Conservation (phyloP, 352 stramenopile genomes). For the Pythium oligandrum region DNA sequence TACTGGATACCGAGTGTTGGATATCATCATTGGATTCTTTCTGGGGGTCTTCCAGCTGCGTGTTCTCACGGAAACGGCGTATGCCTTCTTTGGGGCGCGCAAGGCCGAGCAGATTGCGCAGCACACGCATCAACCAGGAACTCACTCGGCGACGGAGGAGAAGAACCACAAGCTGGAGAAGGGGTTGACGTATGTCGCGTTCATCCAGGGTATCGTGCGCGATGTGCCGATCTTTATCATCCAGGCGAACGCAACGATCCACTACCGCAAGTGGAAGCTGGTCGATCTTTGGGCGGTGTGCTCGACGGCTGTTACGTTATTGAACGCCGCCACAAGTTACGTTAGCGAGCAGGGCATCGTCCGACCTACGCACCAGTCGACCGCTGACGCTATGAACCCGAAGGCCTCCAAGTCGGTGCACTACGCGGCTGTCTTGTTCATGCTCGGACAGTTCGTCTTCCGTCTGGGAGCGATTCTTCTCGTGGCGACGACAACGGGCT, state of each 20-base stretch:
- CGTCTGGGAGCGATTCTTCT: slow-evolving; percentile 54
- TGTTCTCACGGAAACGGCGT: slow-evolving; percentile 54
- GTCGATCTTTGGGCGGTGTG: slow-evolving; percentile 56
- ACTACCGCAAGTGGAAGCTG: slow-evolving; percentile 75
- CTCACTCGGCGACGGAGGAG: slow-evolving; percentile 7
- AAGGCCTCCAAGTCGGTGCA: background rate
- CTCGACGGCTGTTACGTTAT: slow-evolving; percentile 44
- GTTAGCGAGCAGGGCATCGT: slow-evolving; percentile 24
- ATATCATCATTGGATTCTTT: slow-evolving; percentile 30
- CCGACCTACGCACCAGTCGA: background rate
- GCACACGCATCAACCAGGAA: slow-evolving; percentile 1
- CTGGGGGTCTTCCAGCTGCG: slow-evolving; percentile 60
- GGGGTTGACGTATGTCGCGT: slow-evolving; percentile 43
- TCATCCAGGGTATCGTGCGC: slow-evolving; percentile 64
- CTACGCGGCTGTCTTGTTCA: slow-evolving; percentile 32
- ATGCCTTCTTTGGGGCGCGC: slow-evolving; percentile 17
- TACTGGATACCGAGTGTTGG: slow-evolving; percentile 16
- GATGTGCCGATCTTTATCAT: slow-evolving; percentile 71
- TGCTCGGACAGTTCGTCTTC: slow-evolving; percentile 58
- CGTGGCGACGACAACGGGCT: slow-evolving; percentile 56
- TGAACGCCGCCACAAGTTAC: slow-evolving; percentile 36
- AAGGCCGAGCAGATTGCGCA: slow-evolving; percentile 4
- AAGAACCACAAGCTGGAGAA: slow-evolving; percentile 16
- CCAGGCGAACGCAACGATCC: slow-evolving; percentile 71
- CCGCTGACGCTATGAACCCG: background rate